phyloP scores from a whole-genome alignment of 1,139 yeast genomes.

The Protomyces pachydermus region DNA sequence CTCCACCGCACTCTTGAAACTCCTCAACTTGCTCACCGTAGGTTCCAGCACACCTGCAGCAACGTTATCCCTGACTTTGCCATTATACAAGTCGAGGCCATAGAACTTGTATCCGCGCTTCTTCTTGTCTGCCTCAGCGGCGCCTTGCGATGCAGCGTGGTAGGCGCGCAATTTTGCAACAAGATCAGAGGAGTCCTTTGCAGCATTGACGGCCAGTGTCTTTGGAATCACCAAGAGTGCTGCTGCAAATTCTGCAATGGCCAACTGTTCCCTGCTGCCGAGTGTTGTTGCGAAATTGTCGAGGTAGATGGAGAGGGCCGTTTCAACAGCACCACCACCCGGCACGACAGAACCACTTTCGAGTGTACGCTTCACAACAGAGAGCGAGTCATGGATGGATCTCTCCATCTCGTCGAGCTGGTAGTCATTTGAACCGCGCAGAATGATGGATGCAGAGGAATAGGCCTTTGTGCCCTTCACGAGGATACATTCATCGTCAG shows the following conservation, averaged over 20 bases:
- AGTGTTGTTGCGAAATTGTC: constrained; percentile 95
- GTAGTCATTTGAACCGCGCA: constrained; percentile 91
- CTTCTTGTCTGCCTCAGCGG: constrained; percentile 73
- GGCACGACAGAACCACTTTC: constrained; percentile 95
- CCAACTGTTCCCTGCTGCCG: constrained; percentile 95
- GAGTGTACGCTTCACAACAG: constrained; percentile 91
- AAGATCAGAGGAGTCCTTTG: constrained; percentile 91
- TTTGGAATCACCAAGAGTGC: constrained; percentile 90
- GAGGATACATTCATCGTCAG: constrained; percentile 95
- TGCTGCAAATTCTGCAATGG: constrained; percentile 94
- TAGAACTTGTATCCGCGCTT: constrained; percentile 80
- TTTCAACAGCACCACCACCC: constrained; percentile 98
- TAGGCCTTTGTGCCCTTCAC: constrained; percentile 92
- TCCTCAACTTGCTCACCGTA: constrained; percentile 83
- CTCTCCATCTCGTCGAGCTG: constrained; percentile 98
- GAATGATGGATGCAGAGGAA: constrained; percentile 82
- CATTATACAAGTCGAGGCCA: constrained; percentile 86
- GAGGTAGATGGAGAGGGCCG: constrained; percentile 88
- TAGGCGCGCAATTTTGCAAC: constrained; percentile 93
- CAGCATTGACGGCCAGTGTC: constrained; percentile 95
- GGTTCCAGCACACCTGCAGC: constrained; percentile 91
- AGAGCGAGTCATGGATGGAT: constrained; percentile 86
- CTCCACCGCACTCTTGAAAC: constrained; percentile 91
- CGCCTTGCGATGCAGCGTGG: constrained; percentile 91
- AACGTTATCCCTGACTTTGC: constrained; percentile 83